Evolutionary conservation across 768 basidiomycete genomes (phyloP), one percentile per base, ranked within the genome.

Genomic region (Leccinum subtestaceum): DNA sequence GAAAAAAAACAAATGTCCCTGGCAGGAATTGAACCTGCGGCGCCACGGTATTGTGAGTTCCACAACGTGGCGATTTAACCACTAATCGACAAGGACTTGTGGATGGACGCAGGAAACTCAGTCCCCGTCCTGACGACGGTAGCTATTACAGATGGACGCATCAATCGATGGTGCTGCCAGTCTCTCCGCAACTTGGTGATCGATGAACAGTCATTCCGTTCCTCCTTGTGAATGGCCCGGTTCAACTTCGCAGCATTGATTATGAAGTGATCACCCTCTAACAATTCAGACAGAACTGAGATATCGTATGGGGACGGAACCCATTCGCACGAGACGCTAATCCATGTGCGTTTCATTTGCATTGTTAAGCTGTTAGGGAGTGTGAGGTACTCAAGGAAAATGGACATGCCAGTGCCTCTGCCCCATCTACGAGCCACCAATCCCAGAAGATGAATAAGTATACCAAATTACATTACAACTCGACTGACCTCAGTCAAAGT

Each of bases 51-150:
- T 17, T 63, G 72, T 64, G 70, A 62, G 55, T 36, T 68, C 74
- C 74, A 75, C 74, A 76, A 75, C 74, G 72, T 75, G 75, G 66
- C 65, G 74, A 75, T 75, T 76, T 75, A 72, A 76, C 74, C 74
- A 75, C 74, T 76, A 75, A 75, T 75, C 75, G 75, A 75, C 73
- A 75, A 63, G 73, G 75, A 76, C 74, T 63, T 65, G 29, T 67
- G 68, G 65, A 67, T 63, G 61, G 21, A 27, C 63, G 67, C 63
- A 60, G 49, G 43, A 31, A 19, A 51, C 31, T 5, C 9, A 51
- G 29, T n/a, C 17, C 50, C n/a, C 31, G 50, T 51, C 15, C 25
- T 29, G 27, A 29, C 10, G 43, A 19, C 5, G 43, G 11, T 45
- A 19, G n/a, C 4, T 45, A 45, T 19, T 45, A 11, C 10, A 19